Base-by-base conservation (phyloP, 352 stramenopile species). In the Chrysophaeum taylorii region DNA sequence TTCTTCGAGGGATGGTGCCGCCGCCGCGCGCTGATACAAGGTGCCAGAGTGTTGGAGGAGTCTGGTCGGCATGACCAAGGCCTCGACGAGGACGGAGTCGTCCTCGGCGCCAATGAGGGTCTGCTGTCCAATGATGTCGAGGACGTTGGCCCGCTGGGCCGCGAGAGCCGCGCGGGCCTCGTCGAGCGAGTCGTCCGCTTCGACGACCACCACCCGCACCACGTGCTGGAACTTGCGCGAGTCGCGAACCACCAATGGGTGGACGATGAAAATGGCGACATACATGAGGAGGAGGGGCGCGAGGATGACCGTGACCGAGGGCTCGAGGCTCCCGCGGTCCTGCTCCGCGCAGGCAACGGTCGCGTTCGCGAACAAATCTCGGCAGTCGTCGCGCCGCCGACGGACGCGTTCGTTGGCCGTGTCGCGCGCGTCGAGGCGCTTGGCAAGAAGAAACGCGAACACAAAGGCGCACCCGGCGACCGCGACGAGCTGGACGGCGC, bases 131-230 rank as follows among this genome's bases (percentile, higher is more conserved):
- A 9, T 25, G 33, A 63, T 15, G 9, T 41, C 52, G 52, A 41
- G 21, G 52, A 63, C 25, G 29, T 31, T 31, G 7, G 4, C 5
- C 21, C 31, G 45, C 45, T 54, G 45, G 18, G 5, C 18, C 29
- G 52, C 52, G 52, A 36, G 27, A 2, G 2, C 9, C 25, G n/a
- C 52, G 52, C 52, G 52, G 27, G 27, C 27, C 9, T 63, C 27
- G 9, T 15, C 25, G 5, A 41, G 12, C 27, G 7, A 7, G 29
- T 63, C 52, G 29, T 63, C 52, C 7, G 52, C 52, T 15, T 63
- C 52, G 52, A 63, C 25, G 27, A 63, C 52, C 27, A 63, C 52
- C 27, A 63, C 39, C 52, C 39, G 52, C 27, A 63, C 52, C 27
- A 63, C 52, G 9, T 39, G 52, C 52, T 63, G 52, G 52, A 63